phyloP scores from a whole-genome alignment of 306 rosid species.

The Hippophae tibetana region DNA sequence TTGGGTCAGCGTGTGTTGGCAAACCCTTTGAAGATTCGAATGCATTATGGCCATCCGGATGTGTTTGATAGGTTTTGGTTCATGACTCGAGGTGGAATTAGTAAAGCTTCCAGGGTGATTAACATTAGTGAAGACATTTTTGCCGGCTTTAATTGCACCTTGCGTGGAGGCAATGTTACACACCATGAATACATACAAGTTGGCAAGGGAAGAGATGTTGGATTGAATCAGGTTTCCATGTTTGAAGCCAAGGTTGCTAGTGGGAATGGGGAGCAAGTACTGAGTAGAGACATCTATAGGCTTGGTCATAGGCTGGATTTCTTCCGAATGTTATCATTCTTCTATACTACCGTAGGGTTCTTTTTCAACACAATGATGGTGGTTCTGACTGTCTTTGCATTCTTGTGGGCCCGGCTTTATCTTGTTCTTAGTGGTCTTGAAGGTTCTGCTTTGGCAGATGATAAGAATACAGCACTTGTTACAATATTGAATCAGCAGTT shows the following conservation, averaged over 20 bases:
- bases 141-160: conserved; percentile 81
- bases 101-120: conserved; percentile 88
- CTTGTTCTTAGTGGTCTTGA: conserved; percentile 84
- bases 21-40: conserved; percentile 68
- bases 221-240: conserved; percentile 78
- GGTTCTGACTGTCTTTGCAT: conserved; percentile 66
- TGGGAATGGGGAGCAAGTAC: conserved; percentile 86
- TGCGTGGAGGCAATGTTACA: conserved; percentile 79
- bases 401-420: conserved; percentile 70
- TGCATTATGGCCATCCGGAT: conserved; percentile 98
- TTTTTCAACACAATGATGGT: conserved; percentile 71
- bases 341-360: conserved; percentile 80
- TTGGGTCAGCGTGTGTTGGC: conserved; percentile 86
- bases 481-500: conserved; percentile 67
- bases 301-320: conserved; percentile 83
- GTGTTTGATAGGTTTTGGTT: conserved; percentile 85
- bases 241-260: conserved; percentile 93
- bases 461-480: conserved; percentile 47
- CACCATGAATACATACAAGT: conserved; percentile 93
- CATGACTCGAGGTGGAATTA: conserved; percentile 81
- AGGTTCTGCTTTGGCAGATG: conserved; percentile 29
- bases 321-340: conserved; percentile 74
- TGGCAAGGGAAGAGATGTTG: conserved; percentile 93
- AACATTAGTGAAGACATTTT: conserved; percentile 89
- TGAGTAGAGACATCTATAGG: conserved; percentile 75